Base-by-base conservation (phyloP, 169 alveolate species). In the Plasmodium knowlesi region DNA sequence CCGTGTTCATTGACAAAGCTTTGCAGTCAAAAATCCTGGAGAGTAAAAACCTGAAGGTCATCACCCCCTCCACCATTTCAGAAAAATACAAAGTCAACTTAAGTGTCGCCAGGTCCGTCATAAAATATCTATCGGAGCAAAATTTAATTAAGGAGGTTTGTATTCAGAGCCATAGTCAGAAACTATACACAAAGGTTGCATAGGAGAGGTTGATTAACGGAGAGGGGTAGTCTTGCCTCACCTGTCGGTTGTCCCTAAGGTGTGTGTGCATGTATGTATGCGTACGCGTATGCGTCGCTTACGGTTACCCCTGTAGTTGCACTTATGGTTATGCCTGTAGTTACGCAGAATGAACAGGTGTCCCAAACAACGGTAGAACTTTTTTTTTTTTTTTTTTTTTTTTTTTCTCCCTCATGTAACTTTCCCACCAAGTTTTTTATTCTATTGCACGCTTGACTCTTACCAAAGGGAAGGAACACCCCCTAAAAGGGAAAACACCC, bases 1-100 rank as follows among this genome's bases (percentile, higher is more conserved):
- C 99, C 41, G 99, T 98, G 82, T 96, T 97, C 96, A 97, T 98
- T 95, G 99, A 98, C 92, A 97, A 98, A 97, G 98, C 98, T 28
- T 95, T 98, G 67, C 96, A 96, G 89, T 99, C 98, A 57, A 98
- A 97, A 96, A 88, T 98, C 86, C 54, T 97, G 86, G 99, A 99
- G 39, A 97, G 98, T 46, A 99, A 99, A 53, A 98, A 98, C 95
- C 96, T 97, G 95, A 96, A 96, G 74, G 96, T 98, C 90, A 96
- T 99, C 91, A 98, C 99, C 41, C 98, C 99, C 10, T 96, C 99
- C 79, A 95, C 97, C 39, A 96, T 98, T 76, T 95, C 98, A 80
- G 99, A 98, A 83, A 97, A 98, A 80, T 98, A 98, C 73, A 98
- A 98, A 95, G 97, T 98, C 30, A 97, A 98, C 76, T 98, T 97